Conservation (phyloP, 202 grass and related monocot species). For the Brachypodium distachyon region DNA sequence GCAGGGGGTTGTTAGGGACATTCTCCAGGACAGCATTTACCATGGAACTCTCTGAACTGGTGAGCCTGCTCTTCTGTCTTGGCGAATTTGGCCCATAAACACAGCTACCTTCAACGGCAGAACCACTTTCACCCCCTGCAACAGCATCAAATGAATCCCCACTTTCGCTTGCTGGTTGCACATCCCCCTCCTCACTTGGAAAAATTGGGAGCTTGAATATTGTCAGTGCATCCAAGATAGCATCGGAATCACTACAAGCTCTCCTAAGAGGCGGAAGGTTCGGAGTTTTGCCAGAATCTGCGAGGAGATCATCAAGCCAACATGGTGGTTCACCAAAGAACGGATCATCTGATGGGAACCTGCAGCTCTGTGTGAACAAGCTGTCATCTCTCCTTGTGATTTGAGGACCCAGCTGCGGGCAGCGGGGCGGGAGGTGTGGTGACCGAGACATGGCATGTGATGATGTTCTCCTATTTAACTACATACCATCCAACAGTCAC, state of each 20-base stretch:
- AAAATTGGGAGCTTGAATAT: constrained; percentile 20
- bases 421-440: constrained; percentile 79
- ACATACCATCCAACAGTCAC: constrained; percentile 2
- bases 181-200: constrained; percentile 34
- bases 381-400: constrained; percentile 35
- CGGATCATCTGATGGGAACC: constrained; percentile 37
- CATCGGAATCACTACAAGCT: constrained; percentile 66
- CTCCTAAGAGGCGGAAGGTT: constrained; percentile 52
- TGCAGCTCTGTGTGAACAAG: constrained; percentile 57
- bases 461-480: neutral
- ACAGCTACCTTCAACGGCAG: constrained; percentile 52
- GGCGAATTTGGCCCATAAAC: constrained; percentile 93
- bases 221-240: constrained; percentile 50
- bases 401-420: constrained; percentile 44
- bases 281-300: constrained; percentile 31
- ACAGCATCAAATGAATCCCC: constrained; percentile 10
- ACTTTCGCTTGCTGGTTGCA: constrained; percentile 19
- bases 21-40: constrained; percentile 84
- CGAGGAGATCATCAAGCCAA: constrained; percentile 64
- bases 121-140: constrained; percentile 8
- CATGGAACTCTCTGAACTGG: constrained; percentile 75
- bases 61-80: constrained; percentile 69
- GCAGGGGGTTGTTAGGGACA: constrained; percentile 71
- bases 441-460: constrained; percentile 52
- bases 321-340: constrained; percentile 40